Evolutionary conservation across 352 stramenopile genomes (phyloP).

Genomic region (Pseudoperonospora humuli): DNA sequence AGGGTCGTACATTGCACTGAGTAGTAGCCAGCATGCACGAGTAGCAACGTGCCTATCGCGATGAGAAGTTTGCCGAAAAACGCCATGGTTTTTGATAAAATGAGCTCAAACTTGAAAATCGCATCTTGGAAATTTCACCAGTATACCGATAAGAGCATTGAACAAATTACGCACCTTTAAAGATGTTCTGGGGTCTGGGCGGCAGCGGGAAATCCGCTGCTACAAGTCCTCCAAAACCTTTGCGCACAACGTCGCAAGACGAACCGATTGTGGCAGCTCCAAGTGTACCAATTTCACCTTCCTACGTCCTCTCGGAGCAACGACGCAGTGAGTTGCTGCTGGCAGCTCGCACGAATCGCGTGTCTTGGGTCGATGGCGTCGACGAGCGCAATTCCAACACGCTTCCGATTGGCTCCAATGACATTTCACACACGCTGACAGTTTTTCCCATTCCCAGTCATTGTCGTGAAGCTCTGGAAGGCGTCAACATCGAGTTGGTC

Average conservation of each 20-base stretch:
- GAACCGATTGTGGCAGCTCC: not conserved
- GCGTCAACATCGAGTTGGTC: slow-evolving; percentile 31
- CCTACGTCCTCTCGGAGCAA: slow-evolving; percentile 60
- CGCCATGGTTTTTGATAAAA: slow-evolving; percentile 33
- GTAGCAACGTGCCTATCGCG: slow-evolving; percentile 48
- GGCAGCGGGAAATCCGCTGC: slow-evolving; percentile 10
- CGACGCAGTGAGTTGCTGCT: slow-evolving; percentile 63
- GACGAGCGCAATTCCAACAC: slow-evolving; percentile 10
- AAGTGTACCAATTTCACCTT: slow-evolving; percentile 16
- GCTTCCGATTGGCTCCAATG: not conserved
- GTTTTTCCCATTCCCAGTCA: slow-evolving; percentile 12
- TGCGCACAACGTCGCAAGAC: slow-evolving; percentile 5
- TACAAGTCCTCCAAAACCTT: not conserved
- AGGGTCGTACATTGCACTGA: slow-evolving; percentile 60
- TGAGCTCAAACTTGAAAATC: too few species aligned
- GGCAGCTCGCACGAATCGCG: slow-evolving; percentile 54
- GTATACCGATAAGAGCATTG: not conserved
- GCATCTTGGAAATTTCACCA: not conserved
- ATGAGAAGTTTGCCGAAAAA: slow-evolving; percentile 68
- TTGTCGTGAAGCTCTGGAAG: slow-evolving; percentile 40
- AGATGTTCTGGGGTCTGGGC: slow-evolving; percentile 39
- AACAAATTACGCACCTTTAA: slow-evolving; percentile 1
- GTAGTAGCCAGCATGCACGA: slow-evolving; percentile 77
- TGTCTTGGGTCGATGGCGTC: slow-evolving; percentile 63
- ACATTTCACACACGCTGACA: not conserved